Evolutionary conservation across 371 early-diverging fungal genomes (phyloP).

Genomic region (Smittium culicis): DNA sequence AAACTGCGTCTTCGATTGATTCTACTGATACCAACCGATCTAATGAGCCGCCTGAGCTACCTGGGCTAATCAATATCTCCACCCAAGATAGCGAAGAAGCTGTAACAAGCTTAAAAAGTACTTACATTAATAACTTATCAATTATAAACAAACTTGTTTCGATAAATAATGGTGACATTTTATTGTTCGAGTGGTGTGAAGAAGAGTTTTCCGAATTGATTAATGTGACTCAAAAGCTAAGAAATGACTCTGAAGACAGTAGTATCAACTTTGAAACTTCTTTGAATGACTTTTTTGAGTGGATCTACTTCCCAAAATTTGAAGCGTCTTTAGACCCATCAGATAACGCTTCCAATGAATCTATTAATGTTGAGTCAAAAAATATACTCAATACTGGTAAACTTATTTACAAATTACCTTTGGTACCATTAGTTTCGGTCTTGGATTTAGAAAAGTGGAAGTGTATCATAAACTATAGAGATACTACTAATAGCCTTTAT

Average conservation of each 20-base stretch:
- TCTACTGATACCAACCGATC: too few relatives aligned
- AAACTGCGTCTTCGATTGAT: too few relatives aligned
- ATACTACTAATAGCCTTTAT: neutral
- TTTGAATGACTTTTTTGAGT: constrained; percentile 17
- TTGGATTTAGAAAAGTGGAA: neutral
- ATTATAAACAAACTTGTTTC: neutral
- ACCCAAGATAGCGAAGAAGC: too few relatives aligned
- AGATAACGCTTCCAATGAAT: constrained; percentile 19
- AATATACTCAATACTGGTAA: constrained; percentile 11
- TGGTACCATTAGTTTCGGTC: neutral
- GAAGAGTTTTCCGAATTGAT: constrained; percentile 15
- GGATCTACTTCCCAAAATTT: constrained; percentile 14
- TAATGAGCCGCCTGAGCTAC: too few relatives aligned
- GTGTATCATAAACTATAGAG: neutral
- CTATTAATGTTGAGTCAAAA: constrained; percentile 18
- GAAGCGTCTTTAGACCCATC: neutral
- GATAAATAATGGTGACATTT: constrained; percentile 24
- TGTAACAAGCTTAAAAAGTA: too few relatives aligned
- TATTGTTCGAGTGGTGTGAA: constrained; percentile 24
- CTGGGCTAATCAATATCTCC: too few relatives aligned
- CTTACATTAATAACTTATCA: too few relatives aligned
- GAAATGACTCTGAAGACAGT: neutral
- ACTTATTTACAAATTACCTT: neutral
- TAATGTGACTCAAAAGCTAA: constrained; percentile 13
- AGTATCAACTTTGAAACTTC: neutral